These are phyloP conservation scores for Fusarium humuli DNA, from an alignment of 2,329 filamentous ascomycete genomes.

Conservation along the genomic window DNA sequence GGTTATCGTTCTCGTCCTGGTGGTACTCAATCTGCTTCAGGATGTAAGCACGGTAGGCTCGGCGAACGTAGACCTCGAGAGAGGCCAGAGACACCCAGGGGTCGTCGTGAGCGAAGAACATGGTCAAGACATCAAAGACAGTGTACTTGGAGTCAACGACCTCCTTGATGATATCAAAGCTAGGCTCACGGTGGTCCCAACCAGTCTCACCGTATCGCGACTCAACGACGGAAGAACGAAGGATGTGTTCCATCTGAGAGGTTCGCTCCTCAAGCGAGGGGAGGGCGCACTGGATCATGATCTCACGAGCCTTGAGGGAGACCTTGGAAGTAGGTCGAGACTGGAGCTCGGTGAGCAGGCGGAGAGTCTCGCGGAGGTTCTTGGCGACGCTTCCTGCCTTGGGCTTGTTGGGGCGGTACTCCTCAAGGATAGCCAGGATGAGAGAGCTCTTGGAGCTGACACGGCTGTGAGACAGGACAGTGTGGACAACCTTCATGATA, in stretches of 20 bases:
- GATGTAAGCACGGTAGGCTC: slow-evolving; percentile 95
- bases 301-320: slow-evolving; percentile 94
- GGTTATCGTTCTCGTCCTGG: slow-evolving; percentile 74
- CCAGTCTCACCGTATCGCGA: slow-evolving; percentile 98
- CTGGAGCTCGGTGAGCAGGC: slow-evolving; percentile 84
- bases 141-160: slow-evolving; percentile 99
- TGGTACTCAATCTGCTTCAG: slow-evolving; percentile 92
- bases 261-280: slow-evolving; percentile 96
- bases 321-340: slow-evolving; percentile 91
- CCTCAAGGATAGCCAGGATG: slow-evolving; percentile 88
- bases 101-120: slow-evolving; percentile 95
- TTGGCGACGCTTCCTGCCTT: slow-evolving; percentile 89
- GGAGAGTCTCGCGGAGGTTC: slow-evolving; percentile 83
- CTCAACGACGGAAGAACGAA: slow-evolving; percentile 94
- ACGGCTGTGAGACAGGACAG: slow-evolving; percentile 91
- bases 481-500: slow-evolving; percentile 84
- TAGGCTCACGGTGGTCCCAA: slow-evolving; percentile 95
- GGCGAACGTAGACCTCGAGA: slow-evolving; percentile 94
- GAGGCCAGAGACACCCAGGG: slow-evolving; percentile 94
- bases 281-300: slow-evolving; percentile 96
- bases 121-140: slow-evolving; percentile 93
- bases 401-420: slow-evolving; percentile 95
- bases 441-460: slow-evolving; percentile 95
- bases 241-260: slow-evolving; percentile 97
- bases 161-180: slow-evolving; percentile 91